Evolutionary conservation across 352 stramenopile genomes (phyloP).

Genomic region (Halophytophthora polymorphica): DNA sequence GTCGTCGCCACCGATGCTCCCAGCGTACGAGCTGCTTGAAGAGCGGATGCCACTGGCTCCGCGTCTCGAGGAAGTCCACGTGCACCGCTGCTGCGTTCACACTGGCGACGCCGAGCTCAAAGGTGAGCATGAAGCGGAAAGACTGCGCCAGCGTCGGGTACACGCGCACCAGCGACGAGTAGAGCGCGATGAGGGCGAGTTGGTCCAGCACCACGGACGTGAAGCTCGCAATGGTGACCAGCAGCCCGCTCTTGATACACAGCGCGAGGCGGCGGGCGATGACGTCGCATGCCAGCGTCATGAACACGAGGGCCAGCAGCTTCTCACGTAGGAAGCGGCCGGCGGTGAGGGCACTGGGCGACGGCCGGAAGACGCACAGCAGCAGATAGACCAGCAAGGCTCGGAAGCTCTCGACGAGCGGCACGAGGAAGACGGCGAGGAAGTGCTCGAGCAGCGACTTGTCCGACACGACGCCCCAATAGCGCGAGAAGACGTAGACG

Average conservation of each 20-base stretch:
- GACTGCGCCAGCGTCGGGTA: constrained; percentile 40
- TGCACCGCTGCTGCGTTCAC: constrained; percentile 55
- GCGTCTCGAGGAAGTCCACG: constrained; percentile 54
- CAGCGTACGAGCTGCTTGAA: constrained; percentile 60
- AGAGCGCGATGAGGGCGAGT: constrained; percentile 50
- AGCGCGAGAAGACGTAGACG: constrained; percentile 82
- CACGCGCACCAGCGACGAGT: constrained; percentile 48
- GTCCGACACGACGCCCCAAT: constrained; percentile 80
- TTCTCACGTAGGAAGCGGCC: constrained; percentile 34
- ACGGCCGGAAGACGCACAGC: constrained; percentile 49
- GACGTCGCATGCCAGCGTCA: constrained; percentile 61
- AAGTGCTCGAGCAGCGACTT: constrained; percentile 70
- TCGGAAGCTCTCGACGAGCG: constrained; percentile 60
- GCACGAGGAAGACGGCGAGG: constrained; percentile 50
- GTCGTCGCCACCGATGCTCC: constrained; percentile 42
- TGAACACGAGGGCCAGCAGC: constrained; percentile 34
- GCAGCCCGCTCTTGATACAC: constrained; percentile 70
- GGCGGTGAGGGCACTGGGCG: constrained; percentile 7
- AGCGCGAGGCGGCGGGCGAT: constrained; percentile 52
- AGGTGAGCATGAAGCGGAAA: constrained; percentile 46
- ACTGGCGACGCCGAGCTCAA: constrained; percentile 55
- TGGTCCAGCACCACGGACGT: constrained; percentile 71
- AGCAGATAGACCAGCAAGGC: constrained; percentile 67
- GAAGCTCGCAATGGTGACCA: constrained; percentile 70
- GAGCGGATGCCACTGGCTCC: constrained; percentile 56